These are phyloP conservation scores for Nakazawaea holstii DNA, from an alignment of 805 yeast species.

Conservation along the genomic window DNA sequence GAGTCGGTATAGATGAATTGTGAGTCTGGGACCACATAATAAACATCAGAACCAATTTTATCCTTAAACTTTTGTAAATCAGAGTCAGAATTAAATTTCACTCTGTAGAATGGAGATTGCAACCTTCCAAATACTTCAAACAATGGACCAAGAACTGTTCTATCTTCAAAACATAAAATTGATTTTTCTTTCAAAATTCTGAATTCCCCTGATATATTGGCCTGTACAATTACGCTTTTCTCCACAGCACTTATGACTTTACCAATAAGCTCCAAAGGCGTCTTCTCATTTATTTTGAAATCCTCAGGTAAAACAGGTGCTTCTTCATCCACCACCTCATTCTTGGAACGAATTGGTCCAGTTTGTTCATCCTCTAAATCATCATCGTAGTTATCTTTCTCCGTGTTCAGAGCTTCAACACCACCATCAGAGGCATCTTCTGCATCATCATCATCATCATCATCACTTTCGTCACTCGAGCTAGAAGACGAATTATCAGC, in stretches of 20 bases:
- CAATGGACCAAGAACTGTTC: constrained; percentile 66
- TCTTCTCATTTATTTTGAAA: constrained; percentile 49
- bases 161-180: constrained; percentile 70
- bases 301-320: constrained; percentile 67
- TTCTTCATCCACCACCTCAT: constrained; percentile 66
- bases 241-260: constrained; percentile 64
- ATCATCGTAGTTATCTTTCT: constrained; percentile 21
- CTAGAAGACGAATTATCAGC: constrained; percentile 20
- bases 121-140: constrained; percentile 90
- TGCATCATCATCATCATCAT: constrained; percentile 12
- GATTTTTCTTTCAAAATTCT: constrained; percentile 78
- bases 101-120: constrained; percentile 74
- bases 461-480: constrained; percentile 13
- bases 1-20: constrained; percentile 73
- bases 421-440: too few relatives aligned
- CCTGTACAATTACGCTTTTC: constrained; percentile 64
- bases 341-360: constrained; percentile 73
- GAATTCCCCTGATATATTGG: constrained; percentile 76
- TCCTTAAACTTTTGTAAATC: constrained; percentile 41
- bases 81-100: constrained; percentile 53
- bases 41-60: constrained; percentile 53
- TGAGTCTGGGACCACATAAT: constrained; percentile 75
- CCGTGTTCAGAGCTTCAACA: too few relatives aligned
- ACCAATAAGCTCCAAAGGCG: constrained; percentile 73
- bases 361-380: constrained; percentile 41